phyloP scores from a whole-genome alignment of 306 rosid genomes.

The Cicer yamashitae region DNA sequence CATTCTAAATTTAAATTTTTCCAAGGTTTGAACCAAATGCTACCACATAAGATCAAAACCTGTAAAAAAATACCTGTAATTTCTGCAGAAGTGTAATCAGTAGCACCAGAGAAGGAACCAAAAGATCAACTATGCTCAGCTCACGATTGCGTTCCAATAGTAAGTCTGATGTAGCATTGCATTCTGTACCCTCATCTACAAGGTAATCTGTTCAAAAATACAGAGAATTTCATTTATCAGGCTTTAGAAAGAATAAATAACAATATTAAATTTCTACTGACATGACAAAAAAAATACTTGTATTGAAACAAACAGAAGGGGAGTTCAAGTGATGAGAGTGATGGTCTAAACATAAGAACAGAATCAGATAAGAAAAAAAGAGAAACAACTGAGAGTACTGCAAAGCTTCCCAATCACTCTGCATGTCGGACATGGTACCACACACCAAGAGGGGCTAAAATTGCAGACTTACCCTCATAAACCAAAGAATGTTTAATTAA shows the following conservation, averaged over 20 bases:
- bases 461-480: too few relatives aligned
- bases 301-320: conserved; percentile 1
- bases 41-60: conserved; percentile 9
- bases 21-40: conserved; percentile 11
- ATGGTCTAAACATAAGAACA: conserved; percentile 8
- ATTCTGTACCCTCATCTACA: conserved; percentile 97
- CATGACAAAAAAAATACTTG: background rate
- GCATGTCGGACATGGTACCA: background rate
- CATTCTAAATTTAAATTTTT: conserved; percentile 22
- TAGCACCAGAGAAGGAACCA: conserved; percentile 83
- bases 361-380: background rate
- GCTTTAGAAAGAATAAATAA: conserved; percentile 29
- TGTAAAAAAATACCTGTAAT: conserved; percentile 68
- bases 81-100: conserved; percentile 79
- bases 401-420: conserved; percentile 1
- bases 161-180: conserved; percentile 92
- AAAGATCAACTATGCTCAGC: conserved; percentile 83
- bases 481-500: too few relatives aligned
- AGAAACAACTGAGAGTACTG: background rate
- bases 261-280: background rate
- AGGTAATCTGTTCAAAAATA: conserved; percentile 81
- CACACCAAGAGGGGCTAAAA: background rate
- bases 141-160: conserved; percentile 89
- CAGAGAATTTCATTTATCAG: conserved; percentile 34
- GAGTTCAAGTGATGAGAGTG: background rate